phyloP scores from a whole-genome alignment of 2,329 filamentous ascomycete species.

The Ceratocystis harringtonii region DNA sequence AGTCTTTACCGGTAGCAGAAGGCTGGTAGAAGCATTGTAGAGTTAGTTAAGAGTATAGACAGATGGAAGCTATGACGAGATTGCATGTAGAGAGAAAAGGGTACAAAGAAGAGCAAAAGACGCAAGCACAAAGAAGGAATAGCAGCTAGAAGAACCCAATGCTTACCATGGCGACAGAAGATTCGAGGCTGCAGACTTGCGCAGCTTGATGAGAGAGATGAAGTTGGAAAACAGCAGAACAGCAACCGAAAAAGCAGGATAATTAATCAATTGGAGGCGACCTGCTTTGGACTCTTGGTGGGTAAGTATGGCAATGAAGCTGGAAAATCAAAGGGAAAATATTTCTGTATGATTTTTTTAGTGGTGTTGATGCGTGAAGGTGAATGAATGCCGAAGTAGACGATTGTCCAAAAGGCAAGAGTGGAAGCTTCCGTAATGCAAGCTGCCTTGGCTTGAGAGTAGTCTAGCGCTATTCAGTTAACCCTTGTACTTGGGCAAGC shows the following conservation, averaged over 20 bases:
- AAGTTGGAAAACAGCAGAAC: not conserved
- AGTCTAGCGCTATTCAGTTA: not conserved
- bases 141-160: too few relatives aligned
- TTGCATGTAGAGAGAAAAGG: not conserved
- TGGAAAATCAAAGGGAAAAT: not conserved
- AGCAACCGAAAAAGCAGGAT: not conserved
- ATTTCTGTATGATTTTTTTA: not conserved
- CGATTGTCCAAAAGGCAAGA: not conserved
- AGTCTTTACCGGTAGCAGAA: conserved; percentile 82
- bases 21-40: conserved; percentile 39
- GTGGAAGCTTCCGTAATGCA: conserved; percentile 15
- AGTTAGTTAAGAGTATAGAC: too few relatives aligned
- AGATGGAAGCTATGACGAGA: not conserved
- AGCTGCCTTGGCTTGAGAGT: conserved; percentile 13
- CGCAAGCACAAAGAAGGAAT: not conserved
- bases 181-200: conserved; percentile 5
- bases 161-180: conserved; percentile 10
- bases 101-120: not conserved
- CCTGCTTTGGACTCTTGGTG: not conserved
- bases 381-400: not conserved
- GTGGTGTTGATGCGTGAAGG: not conserved
- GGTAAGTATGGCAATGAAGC: not conserved
- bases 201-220: not conserved
- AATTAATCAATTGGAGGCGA: not conserved
- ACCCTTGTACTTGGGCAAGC: not conserved